These are phyloP conservation scores for Rhododendron henanense DNA, from an alignment of 148 eudicot species.

Conservation along the genomic window DNA sequence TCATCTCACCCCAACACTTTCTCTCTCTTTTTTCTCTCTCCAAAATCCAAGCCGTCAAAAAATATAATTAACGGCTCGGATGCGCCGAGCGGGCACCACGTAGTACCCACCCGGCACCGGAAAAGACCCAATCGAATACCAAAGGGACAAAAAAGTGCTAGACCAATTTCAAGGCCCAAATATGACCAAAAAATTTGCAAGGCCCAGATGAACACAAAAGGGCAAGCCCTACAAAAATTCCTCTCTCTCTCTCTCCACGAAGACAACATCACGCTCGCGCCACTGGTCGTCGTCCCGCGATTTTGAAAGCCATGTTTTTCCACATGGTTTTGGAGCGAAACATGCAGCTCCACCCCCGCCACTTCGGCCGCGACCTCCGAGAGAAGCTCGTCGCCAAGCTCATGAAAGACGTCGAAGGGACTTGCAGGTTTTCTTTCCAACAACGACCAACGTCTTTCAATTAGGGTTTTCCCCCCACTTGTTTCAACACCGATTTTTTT, in stretches of 20 bases:
- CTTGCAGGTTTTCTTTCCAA: conserved; percentile 62
- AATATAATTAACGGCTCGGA: accelerated
- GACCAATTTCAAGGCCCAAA: no score
- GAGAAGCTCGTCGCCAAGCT: conserved; percentile 84
- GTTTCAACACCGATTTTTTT: background rate
- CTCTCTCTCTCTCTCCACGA: background rate
- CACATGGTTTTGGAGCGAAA: conserved; percentile 86
- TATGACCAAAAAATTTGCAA: no score
- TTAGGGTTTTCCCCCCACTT: background rate
- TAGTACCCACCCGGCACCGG: no score
- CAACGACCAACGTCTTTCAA: background rate
- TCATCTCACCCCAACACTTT: accelerated
- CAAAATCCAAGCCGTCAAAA: no score
- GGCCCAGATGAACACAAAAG: no score
- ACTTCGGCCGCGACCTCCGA: conserved; percentile 84
- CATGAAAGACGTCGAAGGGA: conserved; percentile 92
- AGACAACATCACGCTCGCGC: background rate
- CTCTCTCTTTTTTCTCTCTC: no score
- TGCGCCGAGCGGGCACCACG: no score
- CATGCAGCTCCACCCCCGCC: conserved; percentile 93
- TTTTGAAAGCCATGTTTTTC: conserved; percentile 56
- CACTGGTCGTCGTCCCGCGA: background rate
- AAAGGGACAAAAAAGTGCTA: no score
- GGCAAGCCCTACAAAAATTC: no score
- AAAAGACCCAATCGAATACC: no score